A percentile compares a stretch with the other conserved stretches of the same genome.
These are phyloP conservation scores for Sporothrix inflata DNA, from an alignment of 2,329 filamentous ascomycete genomes.

Conservation along the genomic window DNA sequence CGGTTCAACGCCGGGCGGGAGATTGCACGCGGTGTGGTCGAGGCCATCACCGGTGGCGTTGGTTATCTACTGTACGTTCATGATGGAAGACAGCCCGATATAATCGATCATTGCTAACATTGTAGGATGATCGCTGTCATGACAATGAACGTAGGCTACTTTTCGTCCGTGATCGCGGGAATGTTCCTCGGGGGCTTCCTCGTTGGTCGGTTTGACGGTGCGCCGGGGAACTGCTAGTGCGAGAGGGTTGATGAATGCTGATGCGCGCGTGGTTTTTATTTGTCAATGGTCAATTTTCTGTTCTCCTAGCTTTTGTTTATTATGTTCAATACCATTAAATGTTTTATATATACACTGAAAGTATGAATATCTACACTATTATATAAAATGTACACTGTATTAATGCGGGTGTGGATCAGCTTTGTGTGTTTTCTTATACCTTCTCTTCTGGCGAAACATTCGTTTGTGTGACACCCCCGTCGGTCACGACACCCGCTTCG, in stretches of 20 bases:
- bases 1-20: constrained; percentile 7
- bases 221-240: neutral
- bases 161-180: constrained; percentile 71
- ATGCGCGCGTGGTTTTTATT: neutral
- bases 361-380: neutral
- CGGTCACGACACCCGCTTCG: neutral
- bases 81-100: constrained; percentile 48
- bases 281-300: neutral
- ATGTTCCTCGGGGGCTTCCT: constrained; percentile 17
- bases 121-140: constrained; percentile 87
- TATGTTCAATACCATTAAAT: neutral
- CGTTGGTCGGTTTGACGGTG: constrained; percentile 13
- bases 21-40: constrained; percentile 48
- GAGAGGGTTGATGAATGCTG: neutral
- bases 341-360: neutral
- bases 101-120: neutral
- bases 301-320: neutral
- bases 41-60: constrained; percentile 69
- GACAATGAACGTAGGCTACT: constrained; percentile 83
- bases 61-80: constrained; percentile 74
- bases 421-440: neutral
- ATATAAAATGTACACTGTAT: neutral
- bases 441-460: neutral
- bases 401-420: no score
- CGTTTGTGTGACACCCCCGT: neutral